A percentile compares a stretch with the other conserved stretches of the same genome.
Evolutionary conservation across 345 rosid species (phyloP).

Genomic region (Ceriops zippeliana): DNA sequence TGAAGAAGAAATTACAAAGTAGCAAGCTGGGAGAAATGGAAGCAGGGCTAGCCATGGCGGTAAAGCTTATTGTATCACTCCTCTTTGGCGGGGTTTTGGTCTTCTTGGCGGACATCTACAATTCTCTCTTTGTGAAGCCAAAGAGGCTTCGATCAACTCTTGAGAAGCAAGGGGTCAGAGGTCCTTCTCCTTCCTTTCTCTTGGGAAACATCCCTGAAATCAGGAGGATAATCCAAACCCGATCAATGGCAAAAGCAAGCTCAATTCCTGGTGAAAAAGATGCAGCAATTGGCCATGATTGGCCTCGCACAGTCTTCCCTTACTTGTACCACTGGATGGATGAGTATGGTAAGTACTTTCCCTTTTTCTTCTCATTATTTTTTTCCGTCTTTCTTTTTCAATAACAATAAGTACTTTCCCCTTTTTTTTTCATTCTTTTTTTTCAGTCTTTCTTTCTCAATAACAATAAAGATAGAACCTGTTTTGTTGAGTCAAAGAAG

Average conservation of each 20-base stretch:
- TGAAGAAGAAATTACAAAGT: no score
- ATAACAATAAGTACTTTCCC: slow-evolving; percentile 7
- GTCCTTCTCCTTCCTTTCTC: slow-evolving; percentile 40
- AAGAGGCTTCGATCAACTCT: slow-evolving; percentile 29
- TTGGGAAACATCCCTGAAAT: slow-evolving; percentile 44
- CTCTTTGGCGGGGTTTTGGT: slow-evolving; percentile 21
- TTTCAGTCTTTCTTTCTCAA: not conserved
- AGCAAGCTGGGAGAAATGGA: slow-evolving; percentile 5
- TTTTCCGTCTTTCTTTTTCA: not conserved
- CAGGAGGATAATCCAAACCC: slow-evolving; percentile 9
- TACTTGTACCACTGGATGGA: slow-evolving; percentile 28
- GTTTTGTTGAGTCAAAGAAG: no score
- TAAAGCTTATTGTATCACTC: slow-evolving; percentile 11
- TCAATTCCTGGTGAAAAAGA: not conserved
- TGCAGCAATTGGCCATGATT: slow-evolving; percentile 26
- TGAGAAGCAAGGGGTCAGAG: slow-evolving; percentile 41
- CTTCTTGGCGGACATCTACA: slow-evolving; percentile 11
- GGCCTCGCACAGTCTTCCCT: slow-evolving; percentile 38
- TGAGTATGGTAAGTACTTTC: slow-evolving; percentile 31
- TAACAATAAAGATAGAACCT: not conserved
- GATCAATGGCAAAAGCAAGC: not conserved
- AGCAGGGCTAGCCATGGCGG: not conserved
- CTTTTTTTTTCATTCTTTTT: no score
- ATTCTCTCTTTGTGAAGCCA: slow-evolving; percentile 25
- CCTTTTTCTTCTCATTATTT: no score